Evolutionary conservation across 2,329 filamentous ascomycete species (phyloP), one percentile per base, ranked within the genome.

Genomic region (Aspergillus puulaauensis): DNA sequence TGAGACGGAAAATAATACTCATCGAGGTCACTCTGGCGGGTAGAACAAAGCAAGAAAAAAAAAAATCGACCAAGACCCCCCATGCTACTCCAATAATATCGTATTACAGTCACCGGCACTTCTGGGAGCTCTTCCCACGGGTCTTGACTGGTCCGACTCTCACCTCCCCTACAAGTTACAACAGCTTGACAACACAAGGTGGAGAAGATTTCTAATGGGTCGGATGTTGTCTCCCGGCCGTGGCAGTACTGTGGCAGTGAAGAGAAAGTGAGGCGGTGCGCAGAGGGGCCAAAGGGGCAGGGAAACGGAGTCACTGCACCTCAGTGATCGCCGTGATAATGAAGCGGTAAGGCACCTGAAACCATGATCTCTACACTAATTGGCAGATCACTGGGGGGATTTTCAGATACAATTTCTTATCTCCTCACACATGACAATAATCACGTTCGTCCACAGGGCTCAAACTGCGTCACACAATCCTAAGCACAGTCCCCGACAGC

Each of bases 191-290:
- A 48, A 48, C 45, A 19, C 24, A 35, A 7, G 35, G 45, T 50
- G 48, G 33, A 41, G 37, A 50, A 50, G 33, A 23, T 27, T 24
- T 50, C 48, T 14, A 39, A 35, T n/a, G n/a, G 27, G 45, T 11
- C 21, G 12, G 44, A 46, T 48, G 31, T 35, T 48, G 45, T 48
- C 14, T 46, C 44, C 23, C 14, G 15, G 6, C 44, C 24, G 23
- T 31, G 44, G 44, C 44, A 31, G 44, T 39, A 39, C 40, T 52
- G 68, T 71, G 69, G 69, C 70, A 70, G 70, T 69, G 68, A 65
- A 62, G 46, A 21, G 41, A 53, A 54, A 23, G 52, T 65, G 62
- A 60, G 67, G 68, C 66, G 69, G 69, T 71, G 68, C 67, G 48
- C 49, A 40, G 56, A 65, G 58, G n/a, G 63, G 60, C 59, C 39